Conservation (phyloP, 2,329 filamentous ascomycete species). For the Tympanopsis confertula region DNA sequence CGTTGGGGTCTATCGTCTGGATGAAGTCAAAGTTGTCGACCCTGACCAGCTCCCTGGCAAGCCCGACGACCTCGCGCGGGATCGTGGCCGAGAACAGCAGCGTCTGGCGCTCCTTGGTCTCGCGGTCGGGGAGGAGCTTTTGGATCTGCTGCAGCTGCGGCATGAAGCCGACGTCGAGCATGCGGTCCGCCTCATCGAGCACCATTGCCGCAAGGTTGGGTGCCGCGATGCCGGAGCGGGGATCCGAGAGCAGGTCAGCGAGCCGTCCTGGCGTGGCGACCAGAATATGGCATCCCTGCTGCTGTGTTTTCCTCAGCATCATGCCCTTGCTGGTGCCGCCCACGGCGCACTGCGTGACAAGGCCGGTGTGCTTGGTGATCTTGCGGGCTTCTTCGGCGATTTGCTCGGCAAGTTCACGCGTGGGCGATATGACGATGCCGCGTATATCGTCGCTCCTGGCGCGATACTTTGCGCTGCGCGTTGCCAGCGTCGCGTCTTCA, state of each 20-base stretch:
- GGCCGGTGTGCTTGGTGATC: conserved; percentile 50
- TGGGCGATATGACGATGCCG: conserved; percentile 66
- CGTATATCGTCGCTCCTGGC: conserved; percentile 47
- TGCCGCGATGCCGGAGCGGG: conserved; percentile 48
- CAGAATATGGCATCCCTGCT: conserved; percentile 74
- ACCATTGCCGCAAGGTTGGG: conserved; percentile 83
- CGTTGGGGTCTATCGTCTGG: conserved; percentile 73
- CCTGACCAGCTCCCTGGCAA: conserved; percentile 71
- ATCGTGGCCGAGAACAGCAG: conserved; percentile 94
- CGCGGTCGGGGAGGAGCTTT: conserved; percentile 46
- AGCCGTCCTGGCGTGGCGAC: conserved; percentile 85
- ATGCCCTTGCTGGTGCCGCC: conserved; percentile 71
- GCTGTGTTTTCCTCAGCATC: conserved; percentile 58
- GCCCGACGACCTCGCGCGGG: conserved; percentile 65
- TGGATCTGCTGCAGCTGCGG: conserved; percentile 52
- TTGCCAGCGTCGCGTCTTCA: conserved; percentile 48
- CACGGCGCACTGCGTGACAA: conserved; percentile 67
- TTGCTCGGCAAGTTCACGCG: conserved; percentile 70
- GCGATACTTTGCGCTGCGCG: conserved; percentile 18
- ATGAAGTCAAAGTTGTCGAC: conserved; percentile 73
- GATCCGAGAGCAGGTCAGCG: conserved; percentile 66
- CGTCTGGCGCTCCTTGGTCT: conserved; percentile 65
- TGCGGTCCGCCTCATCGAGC: conserved; percentile 93
- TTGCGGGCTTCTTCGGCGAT: conserved; percentile 69
- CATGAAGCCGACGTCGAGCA: conserved; percentile 88